Evolutionary conservation across 2,329 filamentous ascomycete species (phyloP).

Genomic region (Cadophora sp.): DNA sequence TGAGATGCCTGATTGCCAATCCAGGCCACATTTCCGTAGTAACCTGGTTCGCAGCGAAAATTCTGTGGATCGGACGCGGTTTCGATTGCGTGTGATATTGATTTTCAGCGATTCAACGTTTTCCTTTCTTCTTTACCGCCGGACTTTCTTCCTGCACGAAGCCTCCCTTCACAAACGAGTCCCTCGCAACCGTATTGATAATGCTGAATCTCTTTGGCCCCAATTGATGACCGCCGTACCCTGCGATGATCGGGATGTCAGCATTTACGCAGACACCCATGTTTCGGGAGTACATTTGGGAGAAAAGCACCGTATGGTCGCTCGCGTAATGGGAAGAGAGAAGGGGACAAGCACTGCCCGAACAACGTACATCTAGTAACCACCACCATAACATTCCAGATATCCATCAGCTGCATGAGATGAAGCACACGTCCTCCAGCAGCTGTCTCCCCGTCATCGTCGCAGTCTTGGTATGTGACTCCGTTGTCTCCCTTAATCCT

Average conservation of each 20-base stretch:
- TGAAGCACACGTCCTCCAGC: slow-evolving; percentile 86
- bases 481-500: slow-evolving; percentile 68
- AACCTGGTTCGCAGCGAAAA: too few species aligned
- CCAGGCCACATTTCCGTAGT: too few species aligned
- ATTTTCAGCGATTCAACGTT: slow-evolving; percentile 31
- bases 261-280: background rate
- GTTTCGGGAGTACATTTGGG: background rate
- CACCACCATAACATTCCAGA: slow-evolving; percentile 92
- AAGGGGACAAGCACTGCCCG: background rate
- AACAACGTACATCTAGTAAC: slow-evolving; percentile 70
- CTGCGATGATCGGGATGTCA: background rate
- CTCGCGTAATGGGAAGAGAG: background rate
- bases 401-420: slow-evolving; percentile 92
- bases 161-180: slow-evolving; percentile 81
- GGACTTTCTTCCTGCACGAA: slow-evolving; percentile 62
- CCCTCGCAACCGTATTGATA: slow-evolving; percentile 86
- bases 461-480: slow-evolving; percentile 81
- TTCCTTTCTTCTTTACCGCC: slow-evolving; percentile 50
- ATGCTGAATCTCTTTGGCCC: slow-evolving; percentile 89
- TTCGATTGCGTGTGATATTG: background rate
- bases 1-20: too few species aligned
- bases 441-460: slow-evolving; percentile 95
- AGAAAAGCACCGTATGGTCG: background rate
- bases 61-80: too few species aligned
- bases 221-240: slow-evolving; percentile 92